Evolutionary conservation across 208 protist species (phyloP), one percentile per base, ranked within the genome.

Genomic region (Trypanosoma caninum): DNA sequence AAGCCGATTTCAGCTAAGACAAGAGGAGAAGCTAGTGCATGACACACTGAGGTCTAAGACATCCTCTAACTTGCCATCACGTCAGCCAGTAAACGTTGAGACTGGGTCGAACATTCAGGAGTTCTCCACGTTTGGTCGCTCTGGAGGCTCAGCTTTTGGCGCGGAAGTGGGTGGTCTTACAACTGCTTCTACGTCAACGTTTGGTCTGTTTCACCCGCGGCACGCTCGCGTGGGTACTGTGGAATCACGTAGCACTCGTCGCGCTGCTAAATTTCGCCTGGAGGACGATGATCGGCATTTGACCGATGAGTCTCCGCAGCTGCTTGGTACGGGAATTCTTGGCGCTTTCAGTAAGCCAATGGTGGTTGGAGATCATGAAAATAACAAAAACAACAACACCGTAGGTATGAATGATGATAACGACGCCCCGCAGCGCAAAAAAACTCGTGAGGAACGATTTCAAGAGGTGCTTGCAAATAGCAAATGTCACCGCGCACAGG

Each of bases 1-100:
- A 51, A 90, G 82, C 45, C 78, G 75, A 54, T 94, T 91, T 53
- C 84, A 85, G 54, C 78, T 78, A 0, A 76, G 80, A 10, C 76
- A 76, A 23, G 87, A 94, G 65, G 84, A 94, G 71, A 54, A 75
- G 40, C 78, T 87, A 16, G 66, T 78, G 8, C 64, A 59, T 13
- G 59, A 63, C 28, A 37, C 72, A 50, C 57, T 75, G 38, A 62
- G 69, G 50, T 38, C 34, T 13, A 45, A 54, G 18, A 31, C 40
- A 41, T 2, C 56, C 1, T 4, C 37, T 22, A 0, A 25, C 7
- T 31, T 40, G 41, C 23, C 25, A 14, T 16, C 59, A 10, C 22
- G 38, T n/a, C 33, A 47, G 8, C 11, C n/a, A n/a, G n/a, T n/a
- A n/a, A n/a, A 35, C 22, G 28, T 27, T 13, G 20, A 25, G 8